These are phyloP conservation scores for Phytophthora macrochlamydospora DNA, from an alignment of 352 stramenopile species.

Conservation along the genomic window DNA sequence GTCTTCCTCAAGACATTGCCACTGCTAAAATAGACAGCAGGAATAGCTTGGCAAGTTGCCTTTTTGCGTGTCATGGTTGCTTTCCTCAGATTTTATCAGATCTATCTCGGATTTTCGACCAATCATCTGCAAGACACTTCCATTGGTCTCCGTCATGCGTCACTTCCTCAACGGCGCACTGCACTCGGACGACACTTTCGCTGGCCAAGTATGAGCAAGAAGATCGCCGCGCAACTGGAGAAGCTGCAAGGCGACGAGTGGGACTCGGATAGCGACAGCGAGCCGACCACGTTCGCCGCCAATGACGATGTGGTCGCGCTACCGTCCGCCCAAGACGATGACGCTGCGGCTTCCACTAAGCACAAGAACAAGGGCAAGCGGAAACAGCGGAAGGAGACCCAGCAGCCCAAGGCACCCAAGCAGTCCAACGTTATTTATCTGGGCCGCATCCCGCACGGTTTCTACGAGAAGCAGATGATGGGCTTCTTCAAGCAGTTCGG, in stretches of 20 bases:
- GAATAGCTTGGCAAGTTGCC: neutral
- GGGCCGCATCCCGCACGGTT: constrained; percentile 94
- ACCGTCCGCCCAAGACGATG: constrained; percentile 27
- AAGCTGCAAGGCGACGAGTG: constrained; percentile 85
- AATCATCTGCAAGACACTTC: neutral
- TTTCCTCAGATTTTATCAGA: neutral
- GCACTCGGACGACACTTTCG: constrained; percentile 5
- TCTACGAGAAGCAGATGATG: constrained; percentile 96
- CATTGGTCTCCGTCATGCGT: neutral
- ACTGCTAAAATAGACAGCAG: neutral
- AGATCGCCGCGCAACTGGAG: constrained; percentile 76
- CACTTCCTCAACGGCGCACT: constrained; percentile 24
- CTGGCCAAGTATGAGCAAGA: constrained; percentile 59
- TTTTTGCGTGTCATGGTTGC: neutral
- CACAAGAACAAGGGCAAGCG: constrained; percentile 49
- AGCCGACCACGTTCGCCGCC: constrained; percentile 35
- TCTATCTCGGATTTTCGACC: too few species aligned
- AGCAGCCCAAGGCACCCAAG: constrained; percentile 35
- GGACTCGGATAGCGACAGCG: constrained; percentile 83
- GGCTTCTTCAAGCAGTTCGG: constrained; percentile 98
- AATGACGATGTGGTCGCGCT: constrained; percentile 69
- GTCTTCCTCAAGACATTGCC: neutral
- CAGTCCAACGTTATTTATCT: constrained; percentile 95
- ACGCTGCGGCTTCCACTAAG: constrained; percentile 27
- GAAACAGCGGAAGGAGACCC: constrained; percentile 43